phyloP scores from a whole-genome alignment of 768 basidiomycete species.

The Calocybe indica region DNA sequence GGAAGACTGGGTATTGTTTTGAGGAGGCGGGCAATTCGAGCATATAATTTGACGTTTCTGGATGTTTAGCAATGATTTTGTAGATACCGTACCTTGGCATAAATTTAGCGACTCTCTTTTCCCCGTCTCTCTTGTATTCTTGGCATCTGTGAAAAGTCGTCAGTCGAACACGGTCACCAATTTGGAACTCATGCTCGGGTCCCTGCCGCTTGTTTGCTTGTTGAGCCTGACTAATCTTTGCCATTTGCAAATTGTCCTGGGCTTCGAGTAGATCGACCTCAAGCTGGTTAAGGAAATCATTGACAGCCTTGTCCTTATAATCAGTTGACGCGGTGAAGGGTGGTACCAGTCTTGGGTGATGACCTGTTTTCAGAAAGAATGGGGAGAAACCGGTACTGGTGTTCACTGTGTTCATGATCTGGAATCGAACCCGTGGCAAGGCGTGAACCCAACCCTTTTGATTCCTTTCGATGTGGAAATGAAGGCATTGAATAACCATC shows the following conservation, averaged over 20 bases:
- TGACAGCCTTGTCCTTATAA: neutral
- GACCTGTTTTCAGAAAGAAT: slow-evolving; percentile 15
- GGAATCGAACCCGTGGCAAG: slow-evolving; percentile 34
- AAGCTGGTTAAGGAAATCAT: neutral
- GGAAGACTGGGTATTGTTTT: neutral
- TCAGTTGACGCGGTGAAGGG: slow-evolving; percentile 16
- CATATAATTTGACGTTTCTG: slow-evolving; percentile 14
- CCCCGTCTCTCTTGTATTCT: slow-evolving; percentile 16
- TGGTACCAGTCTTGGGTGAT: slow-evolving; percentile 25
- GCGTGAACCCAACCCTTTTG: slow-evolving; percentile 22
- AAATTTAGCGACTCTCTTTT: slow-evolving; percentile 26
- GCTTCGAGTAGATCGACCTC: neutral
- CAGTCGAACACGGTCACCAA: slow-evolving; percentile 21
- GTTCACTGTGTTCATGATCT: slow-evolving; percentile 30
- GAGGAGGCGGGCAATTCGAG: slow-evolving; percentile 6
- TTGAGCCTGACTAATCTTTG: neutral
- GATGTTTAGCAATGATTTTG: slow-evolving; percentile 11
- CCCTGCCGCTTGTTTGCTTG: neutral
- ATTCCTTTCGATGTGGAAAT: slow-evolving; percentile 25
- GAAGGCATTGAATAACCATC: slow-evolving; percentile 30
- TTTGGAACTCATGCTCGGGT: too few species aligned
- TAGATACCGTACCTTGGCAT: slow-evolving; percentile 25
- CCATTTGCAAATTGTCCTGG: neutral
- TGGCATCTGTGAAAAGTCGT: slow-evolving; percentile 14
- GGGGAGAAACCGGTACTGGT: slow-evolving; percentile 27